Conservation (phyloP, 192 early-diverging fungal species). For the Coemansia sp. region DNA sequence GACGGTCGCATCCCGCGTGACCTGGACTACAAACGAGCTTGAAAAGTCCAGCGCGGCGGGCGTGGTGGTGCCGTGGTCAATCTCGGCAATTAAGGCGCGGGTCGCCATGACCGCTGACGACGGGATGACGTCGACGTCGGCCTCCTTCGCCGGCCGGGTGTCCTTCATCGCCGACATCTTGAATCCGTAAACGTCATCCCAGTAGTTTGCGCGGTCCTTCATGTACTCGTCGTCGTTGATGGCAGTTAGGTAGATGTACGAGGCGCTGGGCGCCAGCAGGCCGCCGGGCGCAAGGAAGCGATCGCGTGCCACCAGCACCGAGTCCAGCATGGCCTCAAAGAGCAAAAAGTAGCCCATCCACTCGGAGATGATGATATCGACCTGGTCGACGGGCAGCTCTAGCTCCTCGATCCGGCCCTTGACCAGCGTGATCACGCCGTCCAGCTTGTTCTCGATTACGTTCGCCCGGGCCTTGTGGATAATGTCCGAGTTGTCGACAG, state of each 20-base stretch:
- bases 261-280: conserved; percentile 81
- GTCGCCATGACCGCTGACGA: conserved; percentile 63
- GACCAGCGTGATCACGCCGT: conserved; percentile 83
- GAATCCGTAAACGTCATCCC: conserved; percentile 95
- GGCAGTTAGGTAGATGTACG: conserved; percentile 87
- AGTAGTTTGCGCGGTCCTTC: conserved; percentile 74
- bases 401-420: conserved; percentile 80
- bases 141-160: conserved; percentile 58
- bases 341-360: conserved; percentile 95
- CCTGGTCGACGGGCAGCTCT: conserved; percentile 59
- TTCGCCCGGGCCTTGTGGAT: conserved; percentile 62
- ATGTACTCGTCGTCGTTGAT: conserved; percentile 77
- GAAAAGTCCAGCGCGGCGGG: conserved; percentile 70
- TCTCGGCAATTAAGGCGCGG: conserved; percentile 61
- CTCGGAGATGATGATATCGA: conserved; percentile 95
- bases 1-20: conserved; percentile 60
- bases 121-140: conserved; percentile 77
- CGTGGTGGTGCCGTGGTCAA: conserved; percentile 68
- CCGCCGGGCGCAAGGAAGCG: conserved; percentile 93
- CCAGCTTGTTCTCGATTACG: conserved; percentile 72
- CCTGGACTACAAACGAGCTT: conserved; percentile 63
- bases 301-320: conserved; percentile 59
- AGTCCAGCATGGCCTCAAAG: conserved; percentile 90
- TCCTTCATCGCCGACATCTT: conserved; percentile 85
- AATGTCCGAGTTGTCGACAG: conserved; percentile 58